Base-by-base conservation (phyloP, 108 stramenopile genomes). In the Epithemia pelagica region DNA sequence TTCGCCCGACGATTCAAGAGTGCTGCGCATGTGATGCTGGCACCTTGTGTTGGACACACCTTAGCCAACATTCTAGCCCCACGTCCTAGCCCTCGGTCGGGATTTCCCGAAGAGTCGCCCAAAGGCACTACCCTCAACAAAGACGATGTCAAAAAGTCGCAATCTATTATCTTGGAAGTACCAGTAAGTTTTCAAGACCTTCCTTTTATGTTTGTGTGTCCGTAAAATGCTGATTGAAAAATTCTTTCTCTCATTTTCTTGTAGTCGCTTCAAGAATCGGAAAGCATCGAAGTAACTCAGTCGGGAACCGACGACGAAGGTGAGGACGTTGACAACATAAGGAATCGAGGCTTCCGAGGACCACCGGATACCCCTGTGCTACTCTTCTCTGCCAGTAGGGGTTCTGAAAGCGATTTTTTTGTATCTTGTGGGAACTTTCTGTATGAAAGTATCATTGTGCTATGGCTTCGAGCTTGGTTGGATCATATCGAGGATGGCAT, bases 21-120 rank as follows among this genome's bases (percentile, higher is more conserved):
- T 21, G 84, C 85, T 61, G 92, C 92, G 8, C 82, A 87, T 55
- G 76, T 86, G 10, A 79, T 94, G 66, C 77, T 94, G n/a, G 87
- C 89, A 20, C 92, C 92, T 10, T 94, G 92, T 61, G 84, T 87
- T 28, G 65, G 52, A 55, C 54, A 37, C 25, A 27, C 65, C 0
- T 30, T 55, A 1, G 51, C 62, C 62, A 63, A 37, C 26, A 60
- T 60, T 60, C 28, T 60, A 15, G 37, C 37, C 5, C 37, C 37
- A 5, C 37, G n/a, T 86, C 86, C 10, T 52, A 62, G 0, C 18
- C 79, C 2, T 64, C 72, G 23, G 79, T 60, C 10, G 59, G 66
- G 29, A 62, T 80, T 61, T 68, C 74, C 64, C 68, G 32, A 32
- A 30, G 31, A 75, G 65, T 52, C 65, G 61, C 26, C 59, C 65